A percentile compares a stretch with the other conserved stretches of the same genome.
Evolutionary conservation across 1,284 basidiomycete genomes (phyloP).

Genomic region (Bjerkandera adusta): DNA sequence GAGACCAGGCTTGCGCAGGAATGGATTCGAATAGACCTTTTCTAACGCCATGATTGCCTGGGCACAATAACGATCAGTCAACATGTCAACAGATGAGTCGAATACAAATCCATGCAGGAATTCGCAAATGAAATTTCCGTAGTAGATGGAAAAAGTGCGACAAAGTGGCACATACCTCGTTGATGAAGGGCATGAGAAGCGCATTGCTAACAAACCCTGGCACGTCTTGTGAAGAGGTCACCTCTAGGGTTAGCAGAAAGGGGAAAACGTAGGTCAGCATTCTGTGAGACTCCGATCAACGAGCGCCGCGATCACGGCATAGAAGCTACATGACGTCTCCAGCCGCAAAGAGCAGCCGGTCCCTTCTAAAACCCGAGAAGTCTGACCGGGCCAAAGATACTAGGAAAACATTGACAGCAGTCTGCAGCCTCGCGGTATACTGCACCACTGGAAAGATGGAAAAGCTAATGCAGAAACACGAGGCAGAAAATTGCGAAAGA

Average conservation of each 20-base stretch:
- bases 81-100: neutral
- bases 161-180: slow-evolving; percentile 54
- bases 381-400: too few species aligned
- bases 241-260: slow-evolving; percentile 55
- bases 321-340: too few species aligned
- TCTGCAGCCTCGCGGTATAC: too few species aligned
- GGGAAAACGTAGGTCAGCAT: slow-evolving; percentile 1
- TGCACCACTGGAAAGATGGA: too few species aligned
- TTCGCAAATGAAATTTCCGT: slow-evolving; percentile 2
- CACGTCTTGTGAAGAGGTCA: slow-evolving; percentile 84
- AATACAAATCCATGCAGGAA: neutral
- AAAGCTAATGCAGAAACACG: neutral
- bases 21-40: slow-evolving; percentile 46
- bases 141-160: slow-evolving; percentile 3
- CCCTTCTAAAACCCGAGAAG: too few species aligned
- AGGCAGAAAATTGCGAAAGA: neutral
- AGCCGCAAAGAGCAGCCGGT: too few species aligned
- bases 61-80: slow-evolving; percentile 1
- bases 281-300: too few species aligned
- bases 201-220: slow-evolving; percentile 92
- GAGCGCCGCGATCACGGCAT: too few species aligned
- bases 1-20: neutral
- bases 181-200: slow-evolving; percentile 90
- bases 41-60: slow-evolving; percentile 93
- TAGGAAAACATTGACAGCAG: too few species aligned